Evolutionary conservation across 805 yeast genomes (phyloP).

Genomic region (Metschnikowia amazonensis): DNA sequence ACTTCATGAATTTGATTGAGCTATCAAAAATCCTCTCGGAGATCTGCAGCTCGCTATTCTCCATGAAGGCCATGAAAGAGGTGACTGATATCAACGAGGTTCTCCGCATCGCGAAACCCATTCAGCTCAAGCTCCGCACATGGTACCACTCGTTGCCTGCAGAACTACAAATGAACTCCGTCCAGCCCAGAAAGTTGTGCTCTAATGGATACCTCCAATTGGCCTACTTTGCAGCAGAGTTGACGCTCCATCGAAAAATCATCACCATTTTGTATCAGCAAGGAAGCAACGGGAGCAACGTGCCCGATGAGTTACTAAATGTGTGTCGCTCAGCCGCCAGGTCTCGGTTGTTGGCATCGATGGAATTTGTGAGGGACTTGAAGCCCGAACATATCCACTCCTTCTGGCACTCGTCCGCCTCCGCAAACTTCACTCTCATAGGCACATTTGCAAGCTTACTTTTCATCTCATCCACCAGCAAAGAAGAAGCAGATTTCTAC

Average conservation of each 20-base stretch:
- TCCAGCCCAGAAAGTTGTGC: conserved; percentile 58
- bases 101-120: conserved; percentile 72
- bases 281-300: conserved; percentile 27
- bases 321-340: conserved; percentile 86
- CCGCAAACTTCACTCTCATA: conserved; percentile 73
- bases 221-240: conserved; percentile 86
- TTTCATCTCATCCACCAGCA: conserved; percentile 57
- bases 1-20: conserved; percentile 65
- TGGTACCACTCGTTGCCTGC: conserved; percentile 76
- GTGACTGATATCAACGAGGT: conserved; percentile 62
- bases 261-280: conserved; percentile 49
- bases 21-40: conserved; percentile 67
- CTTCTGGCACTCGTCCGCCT: conserved; percentile 84
- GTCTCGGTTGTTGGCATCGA: conserved; percentile 75
- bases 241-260: conserved; percentile 77
- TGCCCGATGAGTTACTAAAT: conserved; percentile 34
- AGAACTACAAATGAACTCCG: conserved; percentile 58
- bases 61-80: conserved; percentile 59
- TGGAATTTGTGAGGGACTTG: conserved; percentile 71
- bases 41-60: conserved; percentile 66
- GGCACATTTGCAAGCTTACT: conserved; percentile 86
- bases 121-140: conserved; percentile 63
- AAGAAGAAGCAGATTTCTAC: conserved; percentile 62
- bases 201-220: conserved; percentile 77
- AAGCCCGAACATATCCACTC: conserved; percentile 81